Base-by-base conservation (phyloP, 495 filamentous ascomycete genomes). In the Pyronema domesticum region DNA sequence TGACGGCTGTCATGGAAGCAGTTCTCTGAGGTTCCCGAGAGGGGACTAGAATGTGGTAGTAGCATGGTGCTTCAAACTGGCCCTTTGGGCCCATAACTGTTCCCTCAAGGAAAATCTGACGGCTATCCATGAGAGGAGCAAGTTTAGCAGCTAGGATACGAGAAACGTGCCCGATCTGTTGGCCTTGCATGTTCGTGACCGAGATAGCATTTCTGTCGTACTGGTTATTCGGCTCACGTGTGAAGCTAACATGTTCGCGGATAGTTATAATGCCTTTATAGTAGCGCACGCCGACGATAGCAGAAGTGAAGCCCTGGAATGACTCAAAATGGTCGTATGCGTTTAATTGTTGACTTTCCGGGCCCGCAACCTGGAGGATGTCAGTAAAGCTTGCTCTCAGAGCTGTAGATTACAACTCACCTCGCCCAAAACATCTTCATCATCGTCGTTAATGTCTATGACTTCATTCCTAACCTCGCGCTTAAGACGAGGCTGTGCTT, bases 151-250 rank as follows among this genome's bases (percentile, higher is more conserved):
- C 85, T 30, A 85, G 63, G 0, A 53, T 64, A 11, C 76, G 69
- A 1, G 84, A 81, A 40, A 95, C 74, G 66, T 94, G 85, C 3
- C 89, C 89, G 55, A 94, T 83, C 60, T 94, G 87, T 3, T 55
- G 65, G 17, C 80, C 74, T 67, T 82, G 76, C n/a, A 87, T 83
- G 67, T 93, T 94, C 56, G 82, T 72, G 1, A 91, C 76, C 6
- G 78, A 77, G 48, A 95, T 84, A 2, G 86, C 86, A 70, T 93
- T 93, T 3, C 63, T 55, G 60, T 91, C 86, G 60, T 84, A 88
- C 52, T 69, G 67, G 57, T 95, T 95, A 10, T 61, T 53, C 2
- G 85, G 81, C 54, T 94, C 83, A 57, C 89, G 71, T 34, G 66
- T 69, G 50, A 83, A 62, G 30, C 85, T 57, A 1, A 91, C 82